Evolutionary conservation across 192 early-diverging fungal species (phyloP), one percentile per base, ranked within the genome.

Genomic region (Coemansia umbellata): DNA sequence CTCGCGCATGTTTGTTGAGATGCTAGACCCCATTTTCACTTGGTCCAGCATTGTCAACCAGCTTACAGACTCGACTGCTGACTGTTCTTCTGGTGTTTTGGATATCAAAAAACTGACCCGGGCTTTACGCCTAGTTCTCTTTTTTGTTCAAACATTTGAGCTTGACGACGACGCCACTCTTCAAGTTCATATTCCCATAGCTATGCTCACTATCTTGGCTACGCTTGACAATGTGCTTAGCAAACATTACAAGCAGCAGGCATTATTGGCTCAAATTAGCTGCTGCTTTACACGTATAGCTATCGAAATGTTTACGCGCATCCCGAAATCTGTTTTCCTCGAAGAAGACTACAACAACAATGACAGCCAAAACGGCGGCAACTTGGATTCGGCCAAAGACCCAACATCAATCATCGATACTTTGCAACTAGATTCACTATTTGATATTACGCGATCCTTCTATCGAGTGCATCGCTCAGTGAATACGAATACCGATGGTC

Each of bases 1-100:
- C 11, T 89, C 88, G 1, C 87, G 84, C 26, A 93, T 93, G 91
- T 89, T 91, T 69, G 66, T 97, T 21, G 90, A 92, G 51, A 87
- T 90, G 84, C 75, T 91, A n/a, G 88, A 92, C 31, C 90, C 92
- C 5, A 85, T 85, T 47, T 60, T 89, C n/a, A 82, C 91, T 10
- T 94, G 91, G 90, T 81, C 81, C 37, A 83, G 87, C 39, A 63
- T 91, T 5, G 81, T 82, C 13, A 69, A 74, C 27, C 55, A 81
- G 13, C 63, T 87, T 23, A 52, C 49, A 1, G 69, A 82, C 22
- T 60, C 74, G 3, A 55, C 66, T 30, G 78, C 79, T 18, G 72
- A 70, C 4, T 57, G 27, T 3, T 36, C 23, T 11, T 2, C 1
- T 0, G 49, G 27, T 17, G 14, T 47, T 1, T 37, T 50, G 15